Evolutionary conservation across 2,329 filamentous ascomycete species (phyloP).

Genomic region (Fusarium domesticum): DNA sequence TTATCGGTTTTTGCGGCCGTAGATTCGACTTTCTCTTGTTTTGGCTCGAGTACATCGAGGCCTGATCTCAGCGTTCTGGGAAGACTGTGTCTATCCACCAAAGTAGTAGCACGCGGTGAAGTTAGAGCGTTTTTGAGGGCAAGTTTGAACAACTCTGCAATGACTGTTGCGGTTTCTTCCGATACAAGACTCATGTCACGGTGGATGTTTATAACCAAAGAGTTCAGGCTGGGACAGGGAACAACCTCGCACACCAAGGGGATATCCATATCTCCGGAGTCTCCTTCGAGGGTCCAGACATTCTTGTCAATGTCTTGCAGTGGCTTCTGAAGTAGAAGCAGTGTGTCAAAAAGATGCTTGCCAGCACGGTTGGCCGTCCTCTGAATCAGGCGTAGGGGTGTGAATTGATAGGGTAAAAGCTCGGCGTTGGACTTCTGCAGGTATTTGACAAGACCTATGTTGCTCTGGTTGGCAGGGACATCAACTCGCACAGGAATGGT

Average conservation of each 20-base stretch:
- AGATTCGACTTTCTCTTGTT: slow-evolving; percentile 17
- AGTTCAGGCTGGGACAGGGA: slow-evolving; percentile 52
- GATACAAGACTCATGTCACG: slow-evolving; percentile 48
- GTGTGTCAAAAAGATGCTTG: slow-evolving; percentile 69
- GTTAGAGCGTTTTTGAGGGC: slow-evolving; percentile 27
- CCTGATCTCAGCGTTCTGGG: slow-evolving; percentile 16
- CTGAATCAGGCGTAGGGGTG: slow-evolving; percentile 70
- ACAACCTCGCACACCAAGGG: slow-evolving; percentile 74
- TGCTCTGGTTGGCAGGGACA: slow-evolving; percentile 46
- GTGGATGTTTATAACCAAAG: slow-evolving; percentile 60
- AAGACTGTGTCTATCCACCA: slow-evolving; percentile 19
- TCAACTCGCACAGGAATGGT: slow-evolving; percentile 70
- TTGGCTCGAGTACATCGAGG: slow-evolving; percentile 23
- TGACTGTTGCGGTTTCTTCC: slow-evolving; percentile 23
- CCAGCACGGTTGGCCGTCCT: slow-evolving; percentile 41
- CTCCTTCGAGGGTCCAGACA: slow-evolving; percentile 56
- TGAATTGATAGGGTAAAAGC: slow-evolving; percentile 67
- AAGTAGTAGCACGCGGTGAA: slow-evolving; percentile 27
- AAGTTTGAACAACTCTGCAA: slow-evolving; percentile 33
- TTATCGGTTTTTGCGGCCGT: slow-evolving; percentile 10
- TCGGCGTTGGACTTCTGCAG: slow-evolving; percentile 62
- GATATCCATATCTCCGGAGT: slow-evolving; percentile 66
- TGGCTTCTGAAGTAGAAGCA: slow-evolving; percentile 74
- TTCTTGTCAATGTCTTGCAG: slow-evolving; percentile 51
- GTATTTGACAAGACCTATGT: slow-evolving; percentile 55